Evolutionary conservation across 108 stramenopile species (phyloP).

Genomic region (Nitzschia palea): DNA sequence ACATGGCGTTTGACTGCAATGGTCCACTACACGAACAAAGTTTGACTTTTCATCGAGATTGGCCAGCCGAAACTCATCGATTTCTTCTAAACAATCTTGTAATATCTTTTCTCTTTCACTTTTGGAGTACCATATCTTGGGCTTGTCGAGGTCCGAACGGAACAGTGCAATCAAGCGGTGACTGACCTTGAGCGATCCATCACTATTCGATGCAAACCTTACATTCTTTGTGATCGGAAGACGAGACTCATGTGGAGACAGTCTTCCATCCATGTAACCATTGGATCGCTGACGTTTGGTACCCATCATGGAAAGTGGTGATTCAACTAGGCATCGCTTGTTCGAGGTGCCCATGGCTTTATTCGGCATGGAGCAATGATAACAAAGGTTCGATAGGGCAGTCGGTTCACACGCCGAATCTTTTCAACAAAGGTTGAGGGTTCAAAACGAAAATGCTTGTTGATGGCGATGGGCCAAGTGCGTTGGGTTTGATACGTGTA

Average conservation of each 20-base stretch:
- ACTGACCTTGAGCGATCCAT: background rate
- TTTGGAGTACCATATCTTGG: slow-evolving; percentile 19
- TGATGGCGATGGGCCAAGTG: no score
- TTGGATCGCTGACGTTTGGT: background rate
- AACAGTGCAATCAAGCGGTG: background rate
- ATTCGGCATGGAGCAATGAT: no score
- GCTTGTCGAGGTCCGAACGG: slow-evolving; percentile 20
- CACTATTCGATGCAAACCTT: background rate
- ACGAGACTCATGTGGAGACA: background rate
- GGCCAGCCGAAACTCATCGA: slow-evolving; percentile 7
- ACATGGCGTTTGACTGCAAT: slow-evolving; percentile 1
- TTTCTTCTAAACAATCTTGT: slow-evolving; percentile 10
- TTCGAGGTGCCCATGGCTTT: no score
- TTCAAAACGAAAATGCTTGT: no score
- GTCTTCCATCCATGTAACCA: background rate
- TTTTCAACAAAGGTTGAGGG: no score
- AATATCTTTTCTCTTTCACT: slow-evolving; percentile 11
- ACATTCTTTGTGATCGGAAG: slow-evolving; percentile 1
- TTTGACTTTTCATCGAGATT: slow-evolving; percentile 5
- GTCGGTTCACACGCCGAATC: no score
- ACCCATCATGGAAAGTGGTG: background rate
- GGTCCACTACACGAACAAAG: slow-evolving; percentile 4
- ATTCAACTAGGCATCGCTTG: no score
- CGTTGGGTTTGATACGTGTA: no score
- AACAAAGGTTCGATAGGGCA: no score